Base-by-base conservation (phyloP, 1,284 basidiomycete species). In the Earliella scabrosa region DNA sequence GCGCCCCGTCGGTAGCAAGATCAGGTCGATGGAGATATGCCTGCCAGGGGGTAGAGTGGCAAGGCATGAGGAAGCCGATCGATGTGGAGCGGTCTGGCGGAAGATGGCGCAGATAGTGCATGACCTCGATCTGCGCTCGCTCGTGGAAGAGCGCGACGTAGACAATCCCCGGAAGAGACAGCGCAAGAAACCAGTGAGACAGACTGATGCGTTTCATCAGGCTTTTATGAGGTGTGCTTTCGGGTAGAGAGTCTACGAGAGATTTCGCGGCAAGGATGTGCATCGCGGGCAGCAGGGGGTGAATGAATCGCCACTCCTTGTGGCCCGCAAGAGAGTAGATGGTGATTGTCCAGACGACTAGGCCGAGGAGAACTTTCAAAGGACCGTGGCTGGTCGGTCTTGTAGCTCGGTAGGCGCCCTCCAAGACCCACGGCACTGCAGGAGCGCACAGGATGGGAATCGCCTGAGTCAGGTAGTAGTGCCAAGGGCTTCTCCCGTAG, bases 291-390 rank as follows among this genome's bases (percentile, higher is more conserved):
- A 98, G 77, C 4, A 98, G 70, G 0, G 96, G 95, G 64, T 98
- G 97, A 3, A 99, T 76, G 74, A 99, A 99, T 3, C 97, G 80
- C 90, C 95, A 98, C 77, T 99, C 97, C 65, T 98, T 99, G 74
- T 97, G 94, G 2, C 89, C 86, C 7, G 90, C 81, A 11, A 90
- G 67, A 1, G 97, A 98, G 67, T 95, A 92, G 7, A 88, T 71
- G 1, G 69, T 67, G n/a, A 90, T 73, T 0, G 88, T 88, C 84
- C 92, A 91, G 16, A 76, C 63, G 2, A 88, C 65, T 4, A 84
- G 76, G 2, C 75, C 77, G 0, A 87, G 72, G 64, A 92, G 77
- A 8, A 75, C 76, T 23, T 64, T 71, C 29, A 83, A 62, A 1
- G 77, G 43, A 16, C 21, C 44, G 11, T 40, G 64, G 57, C 50